These are phyloP conservation scores for Drechslerella coelobrocha DNA, from an alignment of 2,329 filamentous ascomycete species.

Conservation along the genomic window DNA sequence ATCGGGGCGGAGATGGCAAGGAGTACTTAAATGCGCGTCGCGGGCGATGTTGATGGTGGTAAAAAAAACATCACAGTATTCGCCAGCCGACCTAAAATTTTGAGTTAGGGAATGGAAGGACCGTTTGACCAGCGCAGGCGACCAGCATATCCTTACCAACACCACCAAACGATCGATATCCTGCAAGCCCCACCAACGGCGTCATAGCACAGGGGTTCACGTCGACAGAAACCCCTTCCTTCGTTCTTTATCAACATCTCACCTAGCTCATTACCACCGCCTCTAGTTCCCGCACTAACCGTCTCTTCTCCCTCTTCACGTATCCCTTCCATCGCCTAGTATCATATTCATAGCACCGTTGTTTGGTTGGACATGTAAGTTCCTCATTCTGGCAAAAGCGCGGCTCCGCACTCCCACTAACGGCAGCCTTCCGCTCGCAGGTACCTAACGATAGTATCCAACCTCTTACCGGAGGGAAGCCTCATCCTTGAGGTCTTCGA, in stretches of 20 bases:
- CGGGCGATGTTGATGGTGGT: neutral
- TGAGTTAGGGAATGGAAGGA: neutral
- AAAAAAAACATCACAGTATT: neutral
- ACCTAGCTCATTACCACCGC: neutral
- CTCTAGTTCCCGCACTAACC: neutral
- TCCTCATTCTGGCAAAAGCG: neutral
- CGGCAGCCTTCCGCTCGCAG: constrained; percentile 1
- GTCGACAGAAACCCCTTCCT: neutral
- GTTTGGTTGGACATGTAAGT: constrained; percentile 18
- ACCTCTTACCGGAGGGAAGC: constrained; percentile 12
- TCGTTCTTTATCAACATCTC: constrained; percentile 2
- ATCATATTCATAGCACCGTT: too few relatives aligned
- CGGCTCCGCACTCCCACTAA: constrained; percentile 11
- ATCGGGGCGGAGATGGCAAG: neutral
- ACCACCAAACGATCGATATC: neutral
- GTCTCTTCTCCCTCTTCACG: neutral
- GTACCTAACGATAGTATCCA: constrained; percentile 33
- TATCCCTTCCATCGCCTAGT: too few relatives aligned
- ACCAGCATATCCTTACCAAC: neutral
- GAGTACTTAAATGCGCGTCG: constrained; percentile 23
- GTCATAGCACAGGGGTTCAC: constrained; percentile 41
- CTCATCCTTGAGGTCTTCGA: constrained; percentile 73
- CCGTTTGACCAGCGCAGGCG: neutral
- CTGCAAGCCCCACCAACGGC: constrained; percentile 40
- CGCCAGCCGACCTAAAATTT: neutral